Evolutionary conservation across 495 filamentous ascomycete genomes (phyloP).

Genomic region (Penicillium angulare): DNA sequence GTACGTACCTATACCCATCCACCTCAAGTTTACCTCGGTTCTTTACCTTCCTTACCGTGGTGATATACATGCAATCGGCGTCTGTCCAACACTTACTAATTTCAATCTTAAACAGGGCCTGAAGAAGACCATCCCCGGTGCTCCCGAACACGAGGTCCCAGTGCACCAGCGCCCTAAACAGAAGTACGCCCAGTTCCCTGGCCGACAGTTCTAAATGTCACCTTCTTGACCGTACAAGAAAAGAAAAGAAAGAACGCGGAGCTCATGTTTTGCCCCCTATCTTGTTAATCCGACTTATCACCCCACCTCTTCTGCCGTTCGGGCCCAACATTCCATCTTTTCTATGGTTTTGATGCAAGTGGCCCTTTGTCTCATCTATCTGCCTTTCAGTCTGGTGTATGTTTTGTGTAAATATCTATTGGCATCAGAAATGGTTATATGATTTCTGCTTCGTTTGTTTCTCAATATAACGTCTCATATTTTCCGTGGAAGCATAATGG

Average conservation of each 20-base stretch:
- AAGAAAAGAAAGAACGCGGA: conserved; percentile 7
- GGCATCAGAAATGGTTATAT: conserved; percentile 41
- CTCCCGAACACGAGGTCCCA: conserved; percentile 71
- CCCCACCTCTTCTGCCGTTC: conserved; percentile 5
- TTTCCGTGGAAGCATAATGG: too few species aligned
- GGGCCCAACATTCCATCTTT: conserved; percentile 22
- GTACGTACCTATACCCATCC: conserved; percentile 48
- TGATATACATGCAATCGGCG: too few species aligned
- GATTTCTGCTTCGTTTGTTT: conserved; percentile 24
- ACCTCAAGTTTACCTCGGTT: neutral
- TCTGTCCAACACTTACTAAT: neutral
- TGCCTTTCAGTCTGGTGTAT: conserved; percentile 25
- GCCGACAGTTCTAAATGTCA: conserved; percentile 43
- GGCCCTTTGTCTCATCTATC: conserved; percentile 20
- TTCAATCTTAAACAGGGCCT: conserved; percentile 62
- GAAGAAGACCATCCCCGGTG: conserved; percentile 84
- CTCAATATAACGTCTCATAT: too few species aligned
- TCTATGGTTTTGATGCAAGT: conserved; percentile 15
- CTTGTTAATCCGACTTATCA: too few species aligned
- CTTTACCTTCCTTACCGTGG: too few species aligned
- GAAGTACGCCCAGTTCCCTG: conserved; percentile 62
- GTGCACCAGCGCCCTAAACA: conserved; percentile 80
- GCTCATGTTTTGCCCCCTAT: conserved; percentile 2
- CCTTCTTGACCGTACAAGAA: conserved; percentile 44
- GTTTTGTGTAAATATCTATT: conserved; percentile 47